Evolutionary conservation across 305 asterid genomes (phyloP), one percentile per base, ranked within the genome.

Genomic region (Solanum hybrid): DNA sequence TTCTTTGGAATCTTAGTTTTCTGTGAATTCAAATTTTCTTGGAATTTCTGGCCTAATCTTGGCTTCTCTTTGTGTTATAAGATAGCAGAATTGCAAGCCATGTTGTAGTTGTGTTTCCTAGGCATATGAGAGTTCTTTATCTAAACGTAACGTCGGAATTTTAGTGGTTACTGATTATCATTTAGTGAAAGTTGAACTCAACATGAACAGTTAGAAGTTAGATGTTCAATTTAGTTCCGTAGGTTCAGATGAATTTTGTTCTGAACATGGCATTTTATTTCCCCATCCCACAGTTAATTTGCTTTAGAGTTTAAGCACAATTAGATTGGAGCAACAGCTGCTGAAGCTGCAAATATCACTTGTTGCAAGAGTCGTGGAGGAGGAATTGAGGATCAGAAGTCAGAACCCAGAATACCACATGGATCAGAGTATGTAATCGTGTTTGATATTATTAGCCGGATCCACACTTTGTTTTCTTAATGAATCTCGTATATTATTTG

Each of bases 371-470:
- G 45, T 22, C 13, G 88, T 32, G 88, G 88, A 57, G 77, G 77
- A 85, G 32, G 32, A 85, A 85, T 85, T 57, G 45, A 85, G 77
- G 27, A 22, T 65, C 26, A 65, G 73, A 22, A 65, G 68, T 57
- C 88, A 85, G 77, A 84, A 11, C 32, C n/a, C 77, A 57, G 22
- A 51, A 85, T 22, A 20, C 22, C 45, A 57, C 39, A 85, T 85
- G 88, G 88, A 85, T 57, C 77, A 85, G 77, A 85, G 88, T 85
- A 85, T 57, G 88, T 22, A 20, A 57, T 20, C 45, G 22, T 85
- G 13, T 32, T 85, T 32, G 39, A 85, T 22, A 51, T 85, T 57
- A 3, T 12, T 85, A 5, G 76, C 22, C 31, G 3, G 29, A 84
- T 31, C 88, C 31, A 20, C 31, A 10, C 77, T 20, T 51, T 11